phyloP scores from a whole-genome alignment of 108 stramenopile genomes.

The Stephanodiscus minutulus region DNA sequence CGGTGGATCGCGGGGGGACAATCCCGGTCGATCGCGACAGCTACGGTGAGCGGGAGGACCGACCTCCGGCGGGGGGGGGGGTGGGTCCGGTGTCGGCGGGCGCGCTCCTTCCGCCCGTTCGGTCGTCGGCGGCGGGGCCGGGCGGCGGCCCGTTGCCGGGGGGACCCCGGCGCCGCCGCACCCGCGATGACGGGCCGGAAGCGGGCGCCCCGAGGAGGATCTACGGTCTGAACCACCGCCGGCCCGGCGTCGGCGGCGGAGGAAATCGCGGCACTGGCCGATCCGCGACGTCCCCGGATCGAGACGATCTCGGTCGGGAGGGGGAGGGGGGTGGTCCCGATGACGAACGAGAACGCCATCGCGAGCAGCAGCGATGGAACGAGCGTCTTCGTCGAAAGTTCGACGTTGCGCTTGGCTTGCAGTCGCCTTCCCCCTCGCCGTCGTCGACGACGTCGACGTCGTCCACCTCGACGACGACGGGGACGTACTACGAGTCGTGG shows the following conservation, averaged over 20 bases:
- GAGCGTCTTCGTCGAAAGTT: slow-evolving; percentile 45
- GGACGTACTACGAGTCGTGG: slow-evolving; percentile 41
- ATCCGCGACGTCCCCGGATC: background rate
- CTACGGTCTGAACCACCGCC: slow-evolving; percentile 1
- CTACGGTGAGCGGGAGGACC: too few relatives aligned
- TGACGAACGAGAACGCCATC: background rate
- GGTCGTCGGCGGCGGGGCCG: too few relatives aligned
- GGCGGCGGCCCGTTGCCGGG: too few relatives aligned
- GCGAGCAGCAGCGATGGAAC: slow-evolving; percentile 30
- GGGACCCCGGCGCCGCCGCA: background rate
- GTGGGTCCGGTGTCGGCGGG: background rate
- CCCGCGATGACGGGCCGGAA: background rate
- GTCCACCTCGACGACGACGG: background rate
- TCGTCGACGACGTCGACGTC: slow-evolving; percentile 1
- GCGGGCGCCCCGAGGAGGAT: background rate
- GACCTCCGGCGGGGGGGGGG: background rate
- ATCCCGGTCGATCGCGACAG: too few relatives aligned
- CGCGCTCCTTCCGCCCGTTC: too few relatives aligned
- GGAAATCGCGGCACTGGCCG: background rate
- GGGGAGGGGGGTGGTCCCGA: too few relatives aligned
- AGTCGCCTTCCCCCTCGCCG: slow-evolving; percentile 7
- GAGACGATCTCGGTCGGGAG: background rate
- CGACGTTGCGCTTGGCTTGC: slow-evolving; percentile 40
- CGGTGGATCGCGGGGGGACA: background rate
- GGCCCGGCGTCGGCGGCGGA: background rate